Percentiles rank a stretch among this genome's conserved stretches.
Conservation (phyloP, 345 rosid species). For the Gynandropsis gynandra region DNA sequence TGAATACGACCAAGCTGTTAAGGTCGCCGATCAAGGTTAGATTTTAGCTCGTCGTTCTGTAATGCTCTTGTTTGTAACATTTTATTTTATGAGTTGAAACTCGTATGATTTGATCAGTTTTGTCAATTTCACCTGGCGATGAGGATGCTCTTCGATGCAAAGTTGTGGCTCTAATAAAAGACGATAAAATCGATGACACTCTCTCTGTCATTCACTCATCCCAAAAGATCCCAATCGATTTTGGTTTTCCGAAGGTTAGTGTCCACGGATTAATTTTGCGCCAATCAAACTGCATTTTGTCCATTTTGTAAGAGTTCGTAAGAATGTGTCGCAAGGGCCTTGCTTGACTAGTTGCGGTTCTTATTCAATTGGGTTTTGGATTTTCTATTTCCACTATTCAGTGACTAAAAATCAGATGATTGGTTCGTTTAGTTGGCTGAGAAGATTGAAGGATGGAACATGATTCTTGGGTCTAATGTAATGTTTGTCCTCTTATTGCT, state of each 20-base stretch:
- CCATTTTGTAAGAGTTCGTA: background rate
- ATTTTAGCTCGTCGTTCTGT: background rate
- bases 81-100: background rate
- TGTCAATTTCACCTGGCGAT: slow-evolving; percentile 57
- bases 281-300: slow-evolving; percentile 4
- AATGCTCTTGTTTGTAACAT: background rate
- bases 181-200: slow-evolving; percentile 60
- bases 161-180: slow-evolving; percentile 67
- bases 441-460: background rate
- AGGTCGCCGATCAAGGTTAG: slow-evolving; percentile 70
- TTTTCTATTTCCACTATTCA: background rate
- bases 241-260: slow-evolving; percentile 60
- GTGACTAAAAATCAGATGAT: too few relatives aligned
- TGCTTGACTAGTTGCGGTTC: background rate
- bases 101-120: slow-evolving; percentile 35
- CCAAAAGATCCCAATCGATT: slow-evolving; percentile 41
- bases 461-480: background rate
- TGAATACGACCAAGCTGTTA: slow-evolving; percentile 51
- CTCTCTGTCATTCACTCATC: slow-evolving; percentile 49
- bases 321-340: too few relatives aligned
- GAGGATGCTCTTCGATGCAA: slow-evolving; percentile 89
- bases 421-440: background rate
- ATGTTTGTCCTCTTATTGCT: background rate
- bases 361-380: background rate
- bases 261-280: background rate